These are phyloP conservation scores for Nicotiana tabacum DNA, from an alignment of 257 asterid genomes.

Conservation along the genomic window DNA sequence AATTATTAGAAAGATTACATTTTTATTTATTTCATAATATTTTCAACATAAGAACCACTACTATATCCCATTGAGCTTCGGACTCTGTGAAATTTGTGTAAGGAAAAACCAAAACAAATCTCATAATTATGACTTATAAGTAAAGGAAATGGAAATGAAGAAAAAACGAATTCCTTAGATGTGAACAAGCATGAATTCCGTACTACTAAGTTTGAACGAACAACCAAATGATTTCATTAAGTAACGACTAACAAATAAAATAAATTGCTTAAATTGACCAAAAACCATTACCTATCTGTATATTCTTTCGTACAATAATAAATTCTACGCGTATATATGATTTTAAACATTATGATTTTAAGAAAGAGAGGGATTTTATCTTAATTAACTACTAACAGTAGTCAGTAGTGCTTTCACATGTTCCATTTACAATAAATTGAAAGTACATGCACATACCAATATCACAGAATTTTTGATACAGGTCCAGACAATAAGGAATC, in stretches of 20 bases:
- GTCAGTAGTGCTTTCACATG: not conserved
- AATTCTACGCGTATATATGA: not conserved
- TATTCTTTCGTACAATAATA: not conserved
- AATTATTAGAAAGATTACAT: too few species aligned
- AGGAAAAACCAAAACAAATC: not conserved
- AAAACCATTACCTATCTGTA: not conserved
- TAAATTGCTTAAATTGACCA: not conserved
- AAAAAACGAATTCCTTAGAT: not conserved
- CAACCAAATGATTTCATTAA: not conserved
- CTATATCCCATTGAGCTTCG: not conserved
- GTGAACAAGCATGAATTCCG: not conserved
- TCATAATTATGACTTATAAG: not conserved
- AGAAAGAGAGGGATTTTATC: not conserved
- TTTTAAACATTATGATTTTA: not conserved
- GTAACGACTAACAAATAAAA: not conserved
- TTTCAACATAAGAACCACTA: not conserved
- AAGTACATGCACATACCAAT: not conserved
- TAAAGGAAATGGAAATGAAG: not conserved
- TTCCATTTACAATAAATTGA: not conserved
- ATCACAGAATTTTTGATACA: not conserved
- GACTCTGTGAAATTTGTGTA: not conserved
- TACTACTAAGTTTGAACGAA: not conserved
- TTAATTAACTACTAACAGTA: not conserved
- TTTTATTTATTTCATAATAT: not conserved
- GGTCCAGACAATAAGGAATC: not conserved